Percentiles rank a stretch among this genome's conserved stretches.
Conservation (phyloP, 495 filamentous ascomycete genomes). For the Lepraria neglecta region DNA sequence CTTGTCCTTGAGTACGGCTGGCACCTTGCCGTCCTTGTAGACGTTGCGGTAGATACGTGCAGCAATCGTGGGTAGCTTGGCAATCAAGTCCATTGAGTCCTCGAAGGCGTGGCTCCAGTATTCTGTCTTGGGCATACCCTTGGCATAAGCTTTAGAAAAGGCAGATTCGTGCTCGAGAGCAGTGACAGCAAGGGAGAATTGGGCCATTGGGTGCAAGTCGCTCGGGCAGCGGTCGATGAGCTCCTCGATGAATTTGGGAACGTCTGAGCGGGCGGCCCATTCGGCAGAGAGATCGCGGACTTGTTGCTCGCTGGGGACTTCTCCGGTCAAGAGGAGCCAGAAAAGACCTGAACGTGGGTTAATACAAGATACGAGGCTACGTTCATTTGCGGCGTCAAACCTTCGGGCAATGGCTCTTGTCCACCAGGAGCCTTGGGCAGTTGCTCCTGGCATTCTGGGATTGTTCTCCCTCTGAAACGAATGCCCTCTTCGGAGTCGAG, state of each 20-base stretch:
- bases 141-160: constrained; percentile 96
- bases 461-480: constrained; percentile 96
- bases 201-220: constrained; percentile 98
- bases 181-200: constrained; percentile 96
- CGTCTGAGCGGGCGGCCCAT: constrained; percentile 93
- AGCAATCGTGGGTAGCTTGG: constrained; percentile 97
- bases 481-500: constrained; percentile 98
- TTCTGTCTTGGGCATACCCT: constrained; percentile 96
- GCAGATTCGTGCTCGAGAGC: constrained; percentile 97
- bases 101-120: constrained; percentile 99
- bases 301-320: constrained; percentile 95
- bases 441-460: constrained; percentile 94
- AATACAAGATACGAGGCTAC: constrained; percentile 17
- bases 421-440: constrained; percentile 95
- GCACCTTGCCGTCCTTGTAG: constrained; percentile 99
- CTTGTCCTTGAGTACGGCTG: constrained; percentile 91
- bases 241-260: constrained; percentile 97
- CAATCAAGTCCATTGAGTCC: constrained; percentile 99
- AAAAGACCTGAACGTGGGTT: constrained; percentile 66
- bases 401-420: constrained; percentile 93
- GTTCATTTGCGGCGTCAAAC: constrained; percentile 34
- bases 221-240: constrained; percentile 98
- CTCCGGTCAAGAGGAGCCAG: constrained; percentile 97
- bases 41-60: constrained; percentile 98
- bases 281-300: constrained; percentile 95